Evolutionary conservation across 1,284 basidiomycete genomes (phyloP).

Genomic region (Phylloboletellus chloephorus): DNA sequence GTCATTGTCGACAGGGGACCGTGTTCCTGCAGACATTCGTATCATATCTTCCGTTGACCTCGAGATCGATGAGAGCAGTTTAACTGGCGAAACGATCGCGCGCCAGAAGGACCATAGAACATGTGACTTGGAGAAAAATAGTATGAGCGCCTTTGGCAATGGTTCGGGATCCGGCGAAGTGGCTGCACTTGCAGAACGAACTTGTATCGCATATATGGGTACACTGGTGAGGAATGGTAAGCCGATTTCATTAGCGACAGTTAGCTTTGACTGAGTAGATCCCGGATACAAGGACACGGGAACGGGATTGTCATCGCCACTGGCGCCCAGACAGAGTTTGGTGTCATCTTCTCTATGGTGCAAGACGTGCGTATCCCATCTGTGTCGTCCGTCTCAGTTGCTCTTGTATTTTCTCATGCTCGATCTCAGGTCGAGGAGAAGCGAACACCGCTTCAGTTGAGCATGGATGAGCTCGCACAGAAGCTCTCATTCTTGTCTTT

Average conservation of each 20-base stretch:
- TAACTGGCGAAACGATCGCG: constrained; percentile 91
- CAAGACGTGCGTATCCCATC: constrained; percentile 65
- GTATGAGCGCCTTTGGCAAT: constrained; percentile 8
- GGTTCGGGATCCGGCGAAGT: constrained; percentile 37
- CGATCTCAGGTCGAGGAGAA: constrained; percentile 75
- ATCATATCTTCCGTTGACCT: constrained; percentile 75
- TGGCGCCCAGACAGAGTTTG: constrained; percentile 88
- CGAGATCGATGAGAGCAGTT: constrained; percentile 91
- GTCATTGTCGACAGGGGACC: constrained; percentile 87
- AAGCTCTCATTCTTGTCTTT: constrained; percentile 89
- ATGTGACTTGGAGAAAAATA: constrained; percentile 34
- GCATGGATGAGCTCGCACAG: constrained; percentile 96
- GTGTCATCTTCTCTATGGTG: constrained; percentile 97
- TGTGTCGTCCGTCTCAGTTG: background rate
- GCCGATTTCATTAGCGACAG: constrained; percentile 17
- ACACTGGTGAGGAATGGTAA: constrained; percentile 88
- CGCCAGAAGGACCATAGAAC: constrained; percentile 64
- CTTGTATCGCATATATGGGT: constrained; percentile 94
- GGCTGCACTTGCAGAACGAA: constrained; percentile 78
- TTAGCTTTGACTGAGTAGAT: constrained; percentile 8
- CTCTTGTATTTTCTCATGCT: background rate
- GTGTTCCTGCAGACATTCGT: constrained; percentile 90
- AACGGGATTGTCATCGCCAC: constrained; percentile 88
- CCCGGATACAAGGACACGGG: constrained; percentile 57
- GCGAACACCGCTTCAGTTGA: constrained; percentile 88